A percentile compares a stretch with the other conserved stretches of the same genome.
Evolutionary conservation across 2,329 filamentous ascomycete species (phyloP).

Genomic region (Alternaria sp.): DNA sequence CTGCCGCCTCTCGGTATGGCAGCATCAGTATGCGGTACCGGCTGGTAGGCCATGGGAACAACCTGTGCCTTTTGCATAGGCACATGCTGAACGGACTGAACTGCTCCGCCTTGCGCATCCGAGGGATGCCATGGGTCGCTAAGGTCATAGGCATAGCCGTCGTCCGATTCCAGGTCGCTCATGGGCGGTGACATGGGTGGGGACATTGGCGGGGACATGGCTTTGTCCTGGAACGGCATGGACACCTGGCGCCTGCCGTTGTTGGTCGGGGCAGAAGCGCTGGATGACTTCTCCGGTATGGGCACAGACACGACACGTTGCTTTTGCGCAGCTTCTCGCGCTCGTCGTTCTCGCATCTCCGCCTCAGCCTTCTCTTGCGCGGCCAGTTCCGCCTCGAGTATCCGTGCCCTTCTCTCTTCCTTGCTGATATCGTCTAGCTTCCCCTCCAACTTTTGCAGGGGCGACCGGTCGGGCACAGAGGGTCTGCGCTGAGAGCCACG

Average conservation of each 20-base stretch:
- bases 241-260: conserved; percentile 42
- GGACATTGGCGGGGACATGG: conserved; percentile 16
- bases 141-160: conserved; percentile 37
- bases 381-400: conserved; percentile 79
- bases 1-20: conserved; percentile 29
- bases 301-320: conserved; percentile 34
- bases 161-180: conserved; percentile 38
- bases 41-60: conserved; percentile 11
- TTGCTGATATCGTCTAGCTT: conserved; percentile 93
- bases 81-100: conserved; percentile 22
- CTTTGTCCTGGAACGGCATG: conserved; percentile 34
- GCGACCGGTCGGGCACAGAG: conserved; percentile 82
- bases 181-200: conserved; percentile 22
- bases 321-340: conserved; percentile 40
- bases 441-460: conserved; percentile 89
- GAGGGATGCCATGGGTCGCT: conserved; percentile 46
- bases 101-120: conserved; percentile 20
- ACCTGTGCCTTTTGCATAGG: conserved; percentile 34
- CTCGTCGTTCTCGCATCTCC: conserved; percentile 41
- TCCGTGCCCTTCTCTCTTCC: conserved; percentile 87
- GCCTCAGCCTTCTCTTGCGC: conserved; percentile 67
- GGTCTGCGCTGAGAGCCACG: conserved; percentile 44
- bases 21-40: conserved; percentile 23
- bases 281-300: conserved; percentile 13
- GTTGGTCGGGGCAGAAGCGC: conserved; percentile 18